Percentiles rank a stretch among this genome's conserved stretches.
Conservation (phyloP, 257 asterid species). For the Nicotiana tabacum region DNA sequence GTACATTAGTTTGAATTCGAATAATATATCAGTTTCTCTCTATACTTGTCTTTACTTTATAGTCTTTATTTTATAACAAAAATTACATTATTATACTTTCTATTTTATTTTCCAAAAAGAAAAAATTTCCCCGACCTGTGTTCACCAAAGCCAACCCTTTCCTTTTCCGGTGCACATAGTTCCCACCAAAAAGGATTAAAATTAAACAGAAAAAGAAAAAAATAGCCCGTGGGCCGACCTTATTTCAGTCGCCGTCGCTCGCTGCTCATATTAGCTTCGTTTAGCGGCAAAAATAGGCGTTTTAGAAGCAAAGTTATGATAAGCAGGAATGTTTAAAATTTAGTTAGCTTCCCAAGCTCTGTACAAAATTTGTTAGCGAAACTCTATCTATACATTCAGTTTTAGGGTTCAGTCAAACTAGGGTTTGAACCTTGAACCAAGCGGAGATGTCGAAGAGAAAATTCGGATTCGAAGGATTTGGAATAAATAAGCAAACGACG, state of each 20-base stretch:
- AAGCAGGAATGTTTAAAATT: not conserved
- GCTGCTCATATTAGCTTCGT: not conserved
- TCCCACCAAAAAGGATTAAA: not conserved
- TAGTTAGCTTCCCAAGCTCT: not conserved
- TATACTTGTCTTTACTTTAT: no score
- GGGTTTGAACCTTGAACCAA: constrained; percentile 14
- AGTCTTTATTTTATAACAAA: no score
- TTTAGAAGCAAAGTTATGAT: not conserved
- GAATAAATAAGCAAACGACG: constrained; percentile 73
- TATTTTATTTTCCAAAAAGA: no score
- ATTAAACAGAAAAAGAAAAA: not conserved
- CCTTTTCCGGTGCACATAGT: not conserved
- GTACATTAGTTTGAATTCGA: no score
- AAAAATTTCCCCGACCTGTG: no score
- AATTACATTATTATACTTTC: no score
- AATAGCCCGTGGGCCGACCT: not conserved
- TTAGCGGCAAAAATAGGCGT: not conserved
- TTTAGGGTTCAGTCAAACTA: constrained; percentile 9
- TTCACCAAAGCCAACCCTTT: no score
- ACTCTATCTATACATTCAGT: not conserved
- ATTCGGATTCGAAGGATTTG: constrained; percentile 94
- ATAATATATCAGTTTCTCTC: no score
- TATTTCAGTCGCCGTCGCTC: not conserved
- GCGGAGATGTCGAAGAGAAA: constrained; percentile 74
- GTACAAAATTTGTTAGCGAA: not conserved